Percentiles rank a stretch among this genome's conserved stretches.
Conservation (phyloP, 805 yeast species). For the Myxozyma neglecta region DNA sequence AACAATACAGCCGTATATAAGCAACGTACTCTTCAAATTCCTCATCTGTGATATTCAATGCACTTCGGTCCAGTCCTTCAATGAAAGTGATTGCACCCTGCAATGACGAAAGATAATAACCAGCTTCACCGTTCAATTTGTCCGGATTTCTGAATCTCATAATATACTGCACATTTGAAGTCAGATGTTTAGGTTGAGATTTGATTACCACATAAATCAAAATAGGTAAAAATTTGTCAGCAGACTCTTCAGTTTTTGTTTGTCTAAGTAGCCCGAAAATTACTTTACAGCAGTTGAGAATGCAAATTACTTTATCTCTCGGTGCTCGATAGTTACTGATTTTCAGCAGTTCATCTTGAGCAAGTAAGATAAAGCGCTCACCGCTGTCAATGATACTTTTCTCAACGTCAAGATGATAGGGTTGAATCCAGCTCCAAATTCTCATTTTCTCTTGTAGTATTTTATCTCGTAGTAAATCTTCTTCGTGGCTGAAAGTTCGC, state of each 20-base stretch:
- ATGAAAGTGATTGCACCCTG: conserved; percentile 86
- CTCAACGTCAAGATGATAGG: conserved; percentile 76
- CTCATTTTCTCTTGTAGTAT: conserved; percentile 52
- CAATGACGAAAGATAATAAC: conserved; percentile 86
- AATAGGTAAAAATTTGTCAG: conserved; percentile 91
- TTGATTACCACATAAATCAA: conserved; percentile 75
- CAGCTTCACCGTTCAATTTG: conserved; percentile 81
- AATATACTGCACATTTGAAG: conserved; percentile 79
- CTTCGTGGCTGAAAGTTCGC: conserved; percentile 56
- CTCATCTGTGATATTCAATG: conserved; percentile 60
- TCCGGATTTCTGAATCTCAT: conserved; percentile 78
- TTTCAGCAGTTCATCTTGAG: conserved; percentile 71
- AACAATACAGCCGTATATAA: neutral
- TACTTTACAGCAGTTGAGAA: conserved; percentile 88
- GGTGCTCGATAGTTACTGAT: conserved; percentile 88
- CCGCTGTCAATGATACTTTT: conserved; percentile 50
- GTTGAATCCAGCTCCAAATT: conserved; percentile 70
- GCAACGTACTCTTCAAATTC: conserved; percentile 50
- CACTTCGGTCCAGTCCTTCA: conserved; percentile 55
- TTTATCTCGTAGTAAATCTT: conserved; percentile 64
- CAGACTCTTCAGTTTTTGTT: conserved; percentile 69
- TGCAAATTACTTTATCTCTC: conserved; percentile 87
- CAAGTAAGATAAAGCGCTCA: conserved; percentile 59
- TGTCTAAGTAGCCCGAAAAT: conserved; percentile 83
- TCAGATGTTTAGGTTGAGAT: conserved; percentile 62